Base-by-base conservation (phyloP, 192 early-diverging fungal species). In the Gonapodya sp. region DNA sequence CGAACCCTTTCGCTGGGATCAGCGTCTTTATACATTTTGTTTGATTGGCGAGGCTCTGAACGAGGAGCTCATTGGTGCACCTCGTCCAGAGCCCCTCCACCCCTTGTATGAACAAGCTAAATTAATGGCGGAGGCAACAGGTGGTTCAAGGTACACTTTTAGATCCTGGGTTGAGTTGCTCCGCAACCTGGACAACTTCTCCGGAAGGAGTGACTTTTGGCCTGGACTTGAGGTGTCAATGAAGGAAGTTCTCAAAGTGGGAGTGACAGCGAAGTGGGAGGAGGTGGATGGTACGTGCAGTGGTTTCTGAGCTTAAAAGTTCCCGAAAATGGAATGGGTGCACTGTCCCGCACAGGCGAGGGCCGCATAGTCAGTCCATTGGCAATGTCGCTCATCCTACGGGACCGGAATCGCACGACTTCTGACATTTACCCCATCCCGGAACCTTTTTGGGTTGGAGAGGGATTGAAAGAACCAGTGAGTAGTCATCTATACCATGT, bases 1-100 rank as follows among this genome's bases (percentile, higher is more conserved):
- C 75, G 75, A 77, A 33, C 75, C 75, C 2, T 77, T 77, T 34
- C 75, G 75, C 75, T 77, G 75, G 75, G 75, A 77, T 33, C 75
- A 77, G 75, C 75, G 75, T 2, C 75, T 77, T 33, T 77, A 14
- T 34, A 31, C 75, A 16, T 2, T 77, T 8, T 64, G 46, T 64
- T 64, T 64, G 24, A 64, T 64, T 64, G 8, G 8, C 8, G 8
- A 8, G 46, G 8, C 46, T 64, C n/a, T n/a, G n/a, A 24, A 8
- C 46, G 46, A 64, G 8, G 46, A 8, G 24, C 46, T 8, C 24
- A 8, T 24, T 16, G 24, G 8, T 16, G 46, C 8, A 16, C 46
- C 46, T 8, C 46, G 46, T 16, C 46, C 46, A 64, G 46, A 64
- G 24, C 46, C 46, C 8, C 24, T 24, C 24, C 24, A 8, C 46